Base-by-base conservation (phyloP, 208 protist species). In the Trypanosoma rangeli region DNA sequence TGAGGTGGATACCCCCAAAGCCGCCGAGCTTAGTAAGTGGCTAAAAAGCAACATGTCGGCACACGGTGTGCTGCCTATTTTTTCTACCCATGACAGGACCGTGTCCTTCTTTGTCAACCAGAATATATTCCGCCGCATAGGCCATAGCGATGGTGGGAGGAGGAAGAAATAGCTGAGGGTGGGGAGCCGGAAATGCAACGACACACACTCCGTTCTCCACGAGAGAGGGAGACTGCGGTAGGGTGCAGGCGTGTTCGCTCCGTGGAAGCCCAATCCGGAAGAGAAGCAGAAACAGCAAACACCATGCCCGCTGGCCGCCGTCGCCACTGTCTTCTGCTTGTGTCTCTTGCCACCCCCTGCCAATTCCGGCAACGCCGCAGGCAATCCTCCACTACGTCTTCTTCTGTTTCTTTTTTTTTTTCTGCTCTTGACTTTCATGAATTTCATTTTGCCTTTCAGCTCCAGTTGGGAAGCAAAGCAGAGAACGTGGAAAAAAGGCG, bases 31-130 rank as follows among this genome's bases (percentile, higher is more conserved):
- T 33, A 68, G 73, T 12, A 35, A 76, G 39, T 92, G 82, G 87
- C 1, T 88, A 9, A 76, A 68, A 18, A 77, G 59, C 1, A 81
- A 82, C 57, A 80, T 72, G 37, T 73, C 74, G 18, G 64, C 31
- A 12, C 64, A 73, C 46, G 63, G 42, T 9, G 49, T 89, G 18
- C 55, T 83, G 24, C 81, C 86, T 39, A 72, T 92, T 20, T 88
- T 79, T 68, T 86, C 83, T 52, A 18, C 60, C 44, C 22, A 55
- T 58, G 69, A 86, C 48, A 55, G 44, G 48, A 46, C 61, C 26
- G 66, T 90, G 10, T 68, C 78, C 13, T 86, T 89, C 54, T 83
- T 79, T 58, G 67, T 83, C 0, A 76, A 85, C 29, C 72, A 79
- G 64, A 79, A 80, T n/a, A 70, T 67, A 29, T 72, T 84, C 35